Conservation (phyloP, 768 basidiomycete genomes). For the Termitomyces sp. region DNA sequence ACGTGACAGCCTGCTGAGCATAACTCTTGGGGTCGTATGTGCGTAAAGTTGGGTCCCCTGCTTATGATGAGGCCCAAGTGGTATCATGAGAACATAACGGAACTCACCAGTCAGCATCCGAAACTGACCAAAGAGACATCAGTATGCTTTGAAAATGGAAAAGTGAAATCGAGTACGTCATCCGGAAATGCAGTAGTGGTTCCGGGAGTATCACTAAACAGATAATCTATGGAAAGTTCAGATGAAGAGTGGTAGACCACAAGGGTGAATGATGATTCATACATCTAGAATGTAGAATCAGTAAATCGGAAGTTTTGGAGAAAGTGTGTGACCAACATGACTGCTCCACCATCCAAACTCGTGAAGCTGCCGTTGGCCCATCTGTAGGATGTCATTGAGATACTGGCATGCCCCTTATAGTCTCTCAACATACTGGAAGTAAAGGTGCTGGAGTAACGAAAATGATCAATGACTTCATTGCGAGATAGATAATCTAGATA, state of each 20-base stretch:
- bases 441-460: constrained; percentile 31
- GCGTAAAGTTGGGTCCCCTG: constrained; percentile 38
- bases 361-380: constrained; percentile 44
- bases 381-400: constrained; percentile 16
- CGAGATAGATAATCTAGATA: constrained; percentile 2
- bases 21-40: constrained; percentile 37
- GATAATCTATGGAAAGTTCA: constrained; percentile 31
- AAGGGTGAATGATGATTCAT: constrained; percentile 5
- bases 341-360: constrained; percentile 35
- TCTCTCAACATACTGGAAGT: constrained; percentile 36
- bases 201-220: constrained; percentile 39
- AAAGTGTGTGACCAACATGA: constrained; percentile 28
- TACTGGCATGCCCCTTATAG: not conserved
- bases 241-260: not conserved
- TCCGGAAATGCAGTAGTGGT: constrained; percentile 49
- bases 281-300: constrained; percentile 21
- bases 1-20: constrained; percentile 43
- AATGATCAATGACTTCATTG: not conserved
- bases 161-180: constrained; percentile 29
- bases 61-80: not conserved
- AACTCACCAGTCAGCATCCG: constrained; percentile 44
- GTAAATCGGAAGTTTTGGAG: not conserved
- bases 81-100: not conserved
- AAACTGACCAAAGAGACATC: constrained; percentile 28
- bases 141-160: not conserved